A percentile compares a stretch with the other conserved stretches of the same genome.
Conservation (phyloP, 139 green algal genomes). For the Zygnema cylindricum region DNA sequence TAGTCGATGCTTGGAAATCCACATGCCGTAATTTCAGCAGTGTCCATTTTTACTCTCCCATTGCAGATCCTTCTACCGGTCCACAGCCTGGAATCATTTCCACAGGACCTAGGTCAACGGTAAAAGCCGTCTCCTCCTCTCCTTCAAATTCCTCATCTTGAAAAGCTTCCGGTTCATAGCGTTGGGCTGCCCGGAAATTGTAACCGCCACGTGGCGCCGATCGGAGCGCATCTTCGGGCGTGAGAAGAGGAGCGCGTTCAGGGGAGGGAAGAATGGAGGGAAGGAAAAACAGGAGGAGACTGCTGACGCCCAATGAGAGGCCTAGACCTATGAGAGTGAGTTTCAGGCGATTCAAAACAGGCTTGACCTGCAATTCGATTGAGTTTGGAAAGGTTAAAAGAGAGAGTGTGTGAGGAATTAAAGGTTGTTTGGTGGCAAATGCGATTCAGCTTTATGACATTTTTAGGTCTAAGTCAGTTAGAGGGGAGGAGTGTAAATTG, state of each 20-base stretch:
- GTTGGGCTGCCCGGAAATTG: neutral
- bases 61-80: no score
- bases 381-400: neutral
- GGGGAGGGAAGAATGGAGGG: neutral
- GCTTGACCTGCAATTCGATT: conserved; percentile 59
- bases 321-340: conserved; percentile 68
- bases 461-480: conserved; percentile 3
- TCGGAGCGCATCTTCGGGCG: neutral
- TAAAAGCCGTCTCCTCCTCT: neutral
- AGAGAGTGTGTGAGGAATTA: neutral
- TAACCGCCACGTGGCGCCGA: neutral
- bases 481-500: neutral
- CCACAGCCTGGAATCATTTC: neutral
- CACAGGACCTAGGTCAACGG: neutral
- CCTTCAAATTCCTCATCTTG: neutral
- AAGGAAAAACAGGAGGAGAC: conserved; percentile 36
- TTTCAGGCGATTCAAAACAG: conserved; percentile 67
- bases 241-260: neutral
- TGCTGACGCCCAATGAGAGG: conserved; percentile 28
- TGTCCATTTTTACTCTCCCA: no score
- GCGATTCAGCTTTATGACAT: conserved; percentile 13
- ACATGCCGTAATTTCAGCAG: no score
- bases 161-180: conserved; percentile 22
- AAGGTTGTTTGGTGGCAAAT: neutral
- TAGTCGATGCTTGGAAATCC: no score